These are phyloP conservation scores for Xylaria sp. DNA, from an alignment of 495 filamentous ascomycete genomes.

Conservation along the genomic window DNA sequence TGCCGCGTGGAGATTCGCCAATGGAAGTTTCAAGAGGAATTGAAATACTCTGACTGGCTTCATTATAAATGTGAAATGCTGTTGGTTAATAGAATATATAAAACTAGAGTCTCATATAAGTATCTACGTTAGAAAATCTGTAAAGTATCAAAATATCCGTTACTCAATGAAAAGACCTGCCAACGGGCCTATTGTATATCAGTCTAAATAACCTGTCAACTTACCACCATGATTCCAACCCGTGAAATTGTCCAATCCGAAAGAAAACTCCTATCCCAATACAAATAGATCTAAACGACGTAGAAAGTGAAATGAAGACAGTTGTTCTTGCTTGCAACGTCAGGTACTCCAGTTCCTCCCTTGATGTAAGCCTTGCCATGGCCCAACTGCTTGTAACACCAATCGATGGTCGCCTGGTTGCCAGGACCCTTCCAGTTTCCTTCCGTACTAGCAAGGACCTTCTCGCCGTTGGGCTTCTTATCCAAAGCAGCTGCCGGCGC, in stretches of 20 bases:
- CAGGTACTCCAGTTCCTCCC: conserved; percentile 46
- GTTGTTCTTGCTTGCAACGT: conserved; percentile 51
- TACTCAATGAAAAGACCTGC: conserved; percentile 2
- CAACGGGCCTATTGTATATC: conserved; percentile 7
- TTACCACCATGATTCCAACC: background rate
- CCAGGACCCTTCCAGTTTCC: conserved; percentile 51
- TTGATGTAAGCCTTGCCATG: conserved; percentile 48
- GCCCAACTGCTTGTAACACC: conserved; percentile 44
- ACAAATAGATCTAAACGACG: conserved; percentile 19
- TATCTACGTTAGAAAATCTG: too few species aligned
- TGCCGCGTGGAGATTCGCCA: too few species aligned
- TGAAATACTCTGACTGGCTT: too few species aligned
- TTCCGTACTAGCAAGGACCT: conserved; percentile 46
- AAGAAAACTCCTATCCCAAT: background rate
- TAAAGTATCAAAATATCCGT: background rate
- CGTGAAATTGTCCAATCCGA: background rate
- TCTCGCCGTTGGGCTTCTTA: conserved; percentile 45
- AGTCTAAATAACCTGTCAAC: background rate
- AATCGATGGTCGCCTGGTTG: conserved; percentile 50
- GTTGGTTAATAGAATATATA: too few species aligned
- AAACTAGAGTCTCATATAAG: too few species aligned
- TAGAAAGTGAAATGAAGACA: conserved; percentile 50
- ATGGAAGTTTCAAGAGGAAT: too few species aligned
- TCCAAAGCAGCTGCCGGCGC: conserved; percentile 44
- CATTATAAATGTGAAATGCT: too few species aligned